A percentile compares a stretch with the other conserved stretches of the same genome.
phyloP scores from a whole-genome alignment of 805 yeast species.

The Diddensiella santjacobensis region DNA sequence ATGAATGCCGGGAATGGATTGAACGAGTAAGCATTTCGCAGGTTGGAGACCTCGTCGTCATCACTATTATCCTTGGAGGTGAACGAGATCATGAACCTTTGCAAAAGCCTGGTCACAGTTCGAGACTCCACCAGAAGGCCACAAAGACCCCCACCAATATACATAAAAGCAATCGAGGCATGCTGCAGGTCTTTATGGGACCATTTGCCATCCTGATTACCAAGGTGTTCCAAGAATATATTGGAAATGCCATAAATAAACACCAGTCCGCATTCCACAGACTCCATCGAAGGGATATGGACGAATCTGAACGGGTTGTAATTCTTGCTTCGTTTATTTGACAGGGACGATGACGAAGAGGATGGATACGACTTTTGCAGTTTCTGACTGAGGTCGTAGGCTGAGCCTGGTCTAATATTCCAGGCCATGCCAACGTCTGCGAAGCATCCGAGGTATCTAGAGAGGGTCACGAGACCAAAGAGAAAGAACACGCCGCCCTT shows the following conservation, averaged over 20 bases:
- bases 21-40: constrained; percentile 53
- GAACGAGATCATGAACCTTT: constrained; percentile 19
- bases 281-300: constrained; percentile 60
- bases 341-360: background rate
- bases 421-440: constrained; percentile 82
- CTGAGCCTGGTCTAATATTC: constrained; percentile 47
- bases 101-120: constrained; percentile 27
- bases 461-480: constrained; percentile 74
- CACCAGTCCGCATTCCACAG: constrained; percentile 72
- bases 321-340: background rate
- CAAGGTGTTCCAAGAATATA: constrained; percentile 85
- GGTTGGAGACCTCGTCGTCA: constrained; percentile 15
- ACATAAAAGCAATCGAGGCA: constrained; percentile 86
- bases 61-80: constrained; percentile 12
- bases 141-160: constrained; percentile 86
- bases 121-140: constrained; percentile 77
- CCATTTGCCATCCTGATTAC: constrained; percentile 77
- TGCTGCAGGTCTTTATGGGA: constrained; percentile 87
- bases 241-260: constrained; percentile 88
- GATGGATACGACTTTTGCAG: background rate
- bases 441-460: constrained; percentile 84
- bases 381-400: constrained; percentile 2
- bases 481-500: constrained; percentile 87
- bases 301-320: constrained; percentile 1
- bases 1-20: constrained; percentile 94